Conservation (phyloP, 495 filamentous ascomycete genomes). For the Penicillium cataractarum region DNA sequence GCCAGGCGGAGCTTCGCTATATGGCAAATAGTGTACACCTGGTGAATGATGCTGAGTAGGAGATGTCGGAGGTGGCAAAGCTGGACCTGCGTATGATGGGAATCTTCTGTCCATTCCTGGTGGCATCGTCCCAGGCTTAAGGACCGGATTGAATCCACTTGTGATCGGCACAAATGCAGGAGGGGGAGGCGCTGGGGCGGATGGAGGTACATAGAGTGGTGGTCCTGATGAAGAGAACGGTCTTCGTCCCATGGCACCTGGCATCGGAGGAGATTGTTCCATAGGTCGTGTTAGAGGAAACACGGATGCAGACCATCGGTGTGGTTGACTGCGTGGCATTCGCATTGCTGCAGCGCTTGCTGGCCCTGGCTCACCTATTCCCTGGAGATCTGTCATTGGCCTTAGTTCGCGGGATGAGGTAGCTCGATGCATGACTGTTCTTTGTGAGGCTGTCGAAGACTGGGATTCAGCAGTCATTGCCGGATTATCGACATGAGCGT, state of each 20-base stretch:
- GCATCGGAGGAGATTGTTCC: constrained; percentile 35
- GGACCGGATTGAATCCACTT: constrained; percentile 34
- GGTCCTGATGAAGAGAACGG: constrained; percentile 48
- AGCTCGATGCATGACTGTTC: constrained; percentile 40
- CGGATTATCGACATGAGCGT: constrained; percentile 34
- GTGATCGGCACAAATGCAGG: constrained; percentile 34
- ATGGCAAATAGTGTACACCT: constrained; percentile 33
- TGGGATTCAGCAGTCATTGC: constrained; percentile 34
- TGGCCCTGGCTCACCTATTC: constrained; percentile 26
- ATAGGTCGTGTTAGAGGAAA: constrained; percentile 41
- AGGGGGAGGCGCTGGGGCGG: constrained; percentile 35
- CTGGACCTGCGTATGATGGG: constrained; percentile 33
- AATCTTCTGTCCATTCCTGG: constrained; percentile 38
- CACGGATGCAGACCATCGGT: constrained; percentile 42
- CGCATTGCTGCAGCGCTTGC: constrained; percentile 29
- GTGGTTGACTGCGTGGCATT: constrained; percentile 31
- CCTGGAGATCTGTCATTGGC: constrained; percentile 49
- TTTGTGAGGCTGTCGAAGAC: constrained; percentile 25
- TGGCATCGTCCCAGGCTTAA: constrained; percentile 31
- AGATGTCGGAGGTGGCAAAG: constrained; percentile 38
- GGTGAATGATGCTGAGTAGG: constrained; percentile 42
- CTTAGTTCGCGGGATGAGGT: constrained; percentile 50
- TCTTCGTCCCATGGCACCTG: constrained; percentile 32
- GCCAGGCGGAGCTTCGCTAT: constrained; percentile 31
- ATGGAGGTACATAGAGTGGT: constrained; percentile 28